Evolutionary conservation across 352 stramenopile genomes (phyloP), one percentile per base, ranked within the genome.

Genomic region (Blastocystis hominis): DNA sequence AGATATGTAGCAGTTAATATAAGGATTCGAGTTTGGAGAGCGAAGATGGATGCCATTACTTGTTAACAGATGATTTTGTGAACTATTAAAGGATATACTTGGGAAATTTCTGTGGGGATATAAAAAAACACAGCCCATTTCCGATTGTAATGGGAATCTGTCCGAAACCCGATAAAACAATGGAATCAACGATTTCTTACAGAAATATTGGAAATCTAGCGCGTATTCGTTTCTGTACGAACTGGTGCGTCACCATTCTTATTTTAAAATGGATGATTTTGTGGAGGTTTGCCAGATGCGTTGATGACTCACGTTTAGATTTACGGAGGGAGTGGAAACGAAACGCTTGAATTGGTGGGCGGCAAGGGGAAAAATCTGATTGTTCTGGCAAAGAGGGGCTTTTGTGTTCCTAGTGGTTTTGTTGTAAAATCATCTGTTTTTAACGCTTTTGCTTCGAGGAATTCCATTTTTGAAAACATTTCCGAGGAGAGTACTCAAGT

Each of bases 291-390:
- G 13, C 13, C n/a, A n/a, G 13, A 59, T 0, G 50, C 50, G n/a
- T 59, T 1, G 50, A n/a, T 56, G 10, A 20, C 50, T 59, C 13
- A 59, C n/a, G 13, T 20, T 0, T 59, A 59, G 50, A 59, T 59
- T n/a, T n/a, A 20, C 50, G n/a, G n/a, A 20, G 50, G 50, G n/a
- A 59, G 10, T 13, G n/a, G 13, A n/a, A 59, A 59, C n/a, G 50
- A 59, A 59, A 30, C 24, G 24, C 24, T 30, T 30, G 24, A 30
- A 30, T 30, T 30, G 24, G 20, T 80, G 17, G 76, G 76, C 59
- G 76, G 76, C 7, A 86, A 86, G 59, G 76, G 76, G 24, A 36
- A 46, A 36, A 76, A 72, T 30, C 76, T 86, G 17, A 36, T 86
- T 46, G 17, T 38, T 13, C 34, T 86, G 2, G 30, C 76, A 38